These are phyloP conservation scores for Eucalyptus coolabah DNA, from an alignment of 345 rosid species.

Conservation along the genomic window DNA sequence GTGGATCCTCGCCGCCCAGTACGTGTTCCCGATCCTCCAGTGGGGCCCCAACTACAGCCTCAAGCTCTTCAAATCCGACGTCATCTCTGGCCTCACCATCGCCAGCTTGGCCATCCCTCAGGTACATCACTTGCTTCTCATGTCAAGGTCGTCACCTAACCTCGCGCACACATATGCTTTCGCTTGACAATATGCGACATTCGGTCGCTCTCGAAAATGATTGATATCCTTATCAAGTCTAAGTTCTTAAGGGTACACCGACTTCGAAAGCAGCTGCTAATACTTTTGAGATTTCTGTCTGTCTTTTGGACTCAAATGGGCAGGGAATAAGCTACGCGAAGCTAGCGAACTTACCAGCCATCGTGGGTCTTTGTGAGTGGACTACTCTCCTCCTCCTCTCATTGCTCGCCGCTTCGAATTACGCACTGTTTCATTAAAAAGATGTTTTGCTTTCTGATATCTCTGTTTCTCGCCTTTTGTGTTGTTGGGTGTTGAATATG, in stretches of 20 bases:
- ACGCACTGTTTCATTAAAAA: neutral
- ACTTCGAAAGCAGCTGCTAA: neutral
- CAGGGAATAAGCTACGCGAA: constrained; percentile 97
- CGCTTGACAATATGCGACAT: neutral
- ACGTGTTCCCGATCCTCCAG: constrained; percentile 76
- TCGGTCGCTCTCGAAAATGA: neutral
- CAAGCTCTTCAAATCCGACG: constrained; percentile 69
- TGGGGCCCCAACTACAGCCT: constrained; percentile 81
- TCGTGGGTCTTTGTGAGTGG: constrained; percentile 88
- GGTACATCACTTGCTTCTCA: constrained; percentile 6
- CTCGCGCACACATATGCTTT: neutral
- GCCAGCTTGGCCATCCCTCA: constrained; percentile 99
- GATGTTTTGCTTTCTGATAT: neutral
- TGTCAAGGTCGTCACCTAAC: neutral
- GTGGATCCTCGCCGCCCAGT: constrained; percentile 61
- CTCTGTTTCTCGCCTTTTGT: neutral
- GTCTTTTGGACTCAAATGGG: neutral
- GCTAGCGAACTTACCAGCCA: constrained; percentile 86
- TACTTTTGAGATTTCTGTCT: neutral
- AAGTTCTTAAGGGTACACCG: neutral
- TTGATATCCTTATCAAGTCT: neutral
- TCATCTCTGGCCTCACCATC: constrained; percentile 88
- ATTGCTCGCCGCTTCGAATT: neutral
- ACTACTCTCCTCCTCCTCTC: neutral
- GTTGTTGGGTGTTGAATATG: neutral